Base-by-base conservation (phyloP, 371 early-diverging fungal species). In the Apophysomyces elegans region DNA sequence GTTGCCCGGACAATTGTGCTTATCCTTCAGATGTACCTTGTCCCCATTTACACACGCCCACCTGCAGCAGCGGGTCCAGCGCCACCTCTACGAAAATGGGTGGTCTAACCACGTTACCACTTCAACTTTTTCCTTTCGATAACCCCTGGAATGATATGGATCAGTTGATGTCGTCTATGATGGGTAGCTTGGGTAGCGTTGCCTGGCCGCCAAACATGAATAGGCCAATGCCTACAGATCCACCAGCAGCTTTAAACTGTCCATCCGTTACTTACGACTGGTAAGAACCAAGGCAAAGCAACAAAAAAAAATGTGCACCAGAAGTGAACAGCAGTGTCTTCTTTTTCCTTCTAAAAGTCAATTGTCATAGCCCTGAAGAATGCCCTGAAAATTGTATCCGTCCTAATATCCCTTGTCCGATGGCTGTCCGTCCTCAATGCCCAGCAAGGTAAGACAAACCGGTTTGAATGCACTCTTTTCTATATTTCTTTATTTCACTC, bases 1-100 rank as follows among this genome's bases (percentile, higher is more conserved):
- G 68, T 46, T 77, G 77, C 26, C 69, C 71, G 16, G 41, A 68
- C 16, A 46, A 26, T 13, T 77, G 74, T 56, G 18, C 63, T 3
- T 66, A 70, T 54, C 74, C 74, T 1, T 62, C 44, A 35, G 64
- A 66, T 44, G 63, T 37, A 1, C 67, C 62, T 12, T 78, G 71
- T 41, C 78, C 75, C 4, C 61, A 58, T 39, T 62, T 62, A 41
- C 57, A 67, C 36, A 61, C 50, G 35, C 66, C 68, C 4, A 68
- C 38, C 7, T 74, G 70, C 37, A 67, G 70, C 37, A 67, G 66
- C 9, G 39, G 62, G 13, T 16, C 16, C 11, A 32, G 43, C 37
- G 58, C 59, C 5, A 18, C 38, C 26, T 41, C 46, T 14, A 35
- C 13, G 9, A 63, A 45, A 4, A 59, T 37, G n/a, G 54, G 26